Percentiles rank a stretch among this genome's conserved stretches.
These are phyloP conservation scores for Saccharomycopsis guyanensis DNA, from an alignment of 805 yeast species.

Conservation along the genomic window DNA sequence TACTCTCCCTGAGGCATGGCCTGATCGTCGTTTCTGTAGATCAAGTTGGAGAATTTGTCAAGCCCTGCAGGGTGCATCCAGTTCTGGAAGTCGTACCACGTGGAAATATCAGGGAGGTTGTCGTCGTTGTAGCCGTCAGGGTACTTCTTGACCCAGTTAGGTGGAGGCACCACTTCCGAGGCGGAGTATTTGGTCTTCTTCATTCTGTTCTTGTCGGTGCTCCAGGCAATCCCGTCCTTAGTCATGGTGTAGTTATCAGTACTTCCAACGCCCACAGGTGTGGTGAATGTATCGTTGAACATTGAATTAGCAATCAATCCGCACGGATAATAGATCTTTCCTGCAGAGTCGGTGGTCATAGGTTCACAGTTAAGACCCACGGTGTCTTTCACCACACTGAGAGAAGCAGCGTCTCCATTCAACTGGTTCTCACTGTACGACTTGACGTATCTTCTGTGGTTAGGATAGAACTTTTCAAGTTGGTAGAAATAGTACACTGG, in stretches of 20 bases:
- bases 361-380: constrained; percentile 55
- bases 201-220: constrained; percentile 63
- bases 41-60: constrained; percentile 80
- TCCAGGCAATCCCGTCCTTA: constrained; percentile 70
- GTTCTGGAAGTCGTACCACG: constrained; percentile 82
- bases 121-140: constrained; percentile 87
- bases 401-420: constrained; percentile 61
- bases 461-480: constrained; percentile 86
- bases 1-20: constrained; percentile 57
- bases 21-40: constrained; percentile 59
- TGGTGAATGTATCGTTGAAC: constrained; percentile 79
- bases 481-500: constrained; percentile 77
- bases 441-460: constrained; percentile 88
- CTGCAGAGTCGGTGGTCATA: constrained; percentile 41
- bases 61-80: constrained; percentile 98
- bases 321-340: constrained; percentile 79
- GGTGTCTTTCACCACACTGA: constrained; percentile 39
- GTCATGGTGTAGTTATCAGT: constrained; percentile 35
- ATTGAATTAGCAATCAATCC: constrained; percentile 89
- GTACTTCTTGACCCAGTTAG: constrained; percentile 71
- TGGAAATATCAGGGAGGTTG: constrained; percentile 67
- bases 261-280: constrained; percentile 33
- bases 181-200: constrained; percentile 64
- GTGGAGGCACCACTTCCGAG: constrained; percentile 82
- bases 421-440: constrained; percentile 77